Evolutionary conservation across 768 basidiomycete species (phyloP).

Genomic region (Nidularia sp.): DNA sequence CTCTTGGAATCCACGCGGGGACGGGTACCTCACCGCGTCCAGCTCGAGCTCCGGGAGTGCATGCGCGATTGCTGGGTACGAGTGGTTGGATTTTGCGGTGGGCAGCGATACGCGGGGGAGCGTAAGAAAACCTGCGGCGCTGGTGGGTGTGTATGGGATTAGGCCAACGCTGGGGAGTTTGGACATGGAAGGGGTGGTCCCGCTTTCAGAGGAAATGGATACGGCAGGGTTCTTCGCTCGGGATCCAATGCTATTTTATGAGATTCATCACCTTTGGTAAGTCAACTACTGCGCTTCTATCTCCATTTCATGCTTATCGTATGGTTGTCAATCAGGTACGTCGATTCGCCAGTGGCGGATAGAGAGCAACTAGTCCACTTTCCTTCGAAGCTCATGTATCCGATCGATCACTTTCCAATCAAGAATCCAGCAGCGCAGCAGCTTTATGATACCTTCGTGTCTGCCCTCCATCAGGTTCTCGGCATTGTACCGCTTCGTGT

Average conservation of each 20-base stretch:
- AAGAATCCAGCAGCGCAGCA: conserved; percentile 23
- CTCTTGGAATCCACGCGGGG: conserved; percentile 32
- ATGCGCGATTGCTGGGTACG: conserved; percentile 31
- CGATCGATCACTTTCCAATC: conserved; percentile 30
- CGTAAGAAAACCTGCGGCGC: conserved; percentile 33
- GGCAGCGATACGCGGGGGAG: conserved; percentile 36
- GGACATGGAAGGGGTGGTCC: conserved; percentile 26
- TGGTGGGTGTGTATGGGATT: conserved; percentile 32
- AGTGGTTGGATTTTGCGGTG: conserved; percentile 32
- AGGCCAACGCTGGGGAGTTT: conserved; percentile 27
- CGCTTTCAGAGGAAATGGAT: conserved; percentile 35
- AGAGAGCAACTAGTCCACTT: conserved; percentile 17
- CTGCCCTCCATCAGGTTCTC: conserved; percentile 17
- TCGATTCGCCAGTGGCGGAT: conserved; percentile 19
- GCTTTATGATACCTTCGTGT: conserved; percentile 23
- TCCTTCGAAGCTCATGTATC: conserved; percentile 25
- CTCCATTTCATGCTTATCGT: no score
- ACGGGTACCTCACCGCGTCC: conserved; percentile 30
- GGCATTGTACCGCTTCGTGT: conserved; percentile 17
- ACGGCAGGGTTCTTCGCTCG: conserved; percentile 31
- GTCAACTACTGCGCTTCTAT: no score
- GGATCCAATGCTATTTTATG: conserved; percentile 23
- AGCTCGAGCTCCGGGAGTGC: conserved; percentile 35
- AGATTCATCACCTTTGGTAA: conserved; percentile 23
- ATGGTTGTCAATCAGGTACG: conserved; percentile 27